Percentiles rank a stretch among this genome's conserved stretches.
These are phyloP conservation scores for Ceratobasidium sp. DNA, from an alignment of 1,284 basidiomycete species.

Conservation along the genomic window DNA sequence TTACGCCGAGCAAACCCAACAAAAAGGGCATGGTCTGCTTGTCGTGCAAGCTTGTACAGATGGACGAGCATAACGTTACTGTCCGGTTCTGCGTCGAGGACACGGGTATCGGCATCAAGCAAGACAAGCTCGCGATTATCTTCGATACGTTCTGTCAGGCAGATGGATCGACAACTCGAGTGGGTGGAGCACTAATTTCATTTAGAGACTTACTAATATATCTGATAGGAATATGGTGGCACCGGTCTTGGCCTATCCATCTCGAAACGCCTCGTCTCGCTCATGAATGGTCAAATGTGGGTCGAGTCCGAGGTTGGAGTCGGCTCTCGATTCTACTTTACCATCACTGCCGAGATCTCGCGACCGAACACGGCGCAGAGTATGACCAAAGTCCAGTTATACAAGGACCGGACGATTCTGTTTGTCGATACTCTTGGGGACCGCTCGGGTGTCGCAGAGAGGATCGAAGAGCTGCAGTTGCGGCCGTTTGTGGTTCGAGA, in stretches of 20 bases:
- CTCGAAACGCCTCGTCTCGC: constrained; percentile 92
- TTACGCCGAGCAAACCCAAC: constrained; percentile 80
- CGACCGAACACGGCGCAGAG: constrained; percentile 47
- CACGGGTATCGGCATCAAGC: constrained; percentile 98
- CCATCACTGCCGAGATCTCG: constrained; percentile 84
- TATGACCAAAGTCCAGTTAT: constrained; percentile 77
- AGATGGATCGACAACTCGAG: constrained; percentile 90
- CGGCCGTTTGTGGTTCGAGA: constrained; percentile 80
- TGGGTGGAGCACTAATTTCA: constrained; percentile 51
- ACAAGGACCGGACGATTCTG: constrained; percentile 79
- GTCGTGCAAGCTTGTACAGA: constrained; percentile 78
- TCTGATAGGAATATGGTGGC: constrained; percentile 87
- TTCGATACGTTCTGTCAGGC: constrained; percentile 99
- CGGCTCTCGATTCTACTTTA: constrained; percentile 98
- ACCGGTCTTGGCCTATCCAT: constrained; percentile 97
- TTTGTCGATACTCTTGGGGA: constrained; percentile 90
- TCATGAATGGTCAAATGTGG: constrained; percentile 99
- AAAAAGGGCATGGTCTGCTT: constrained; percentile 91
- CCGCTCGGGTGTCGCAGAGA: constrained; percentile 75
- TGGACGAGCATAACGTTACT: constrained; percentile 81
- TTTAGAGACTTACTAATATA: constrained; percentile 40
- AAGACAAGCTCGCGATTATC: constrained; percentile 97
- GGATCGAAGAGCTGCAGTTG: constrained; percentile 84
- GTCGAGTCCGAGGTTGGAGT: constrained; percentile 92
- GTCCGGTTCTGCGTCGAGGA: constrained; percentile 98